Evolutionary conservation across 352 stramenopile species (phyloP).

Genomic region (Aphanomyces cochlioides): DNA sequence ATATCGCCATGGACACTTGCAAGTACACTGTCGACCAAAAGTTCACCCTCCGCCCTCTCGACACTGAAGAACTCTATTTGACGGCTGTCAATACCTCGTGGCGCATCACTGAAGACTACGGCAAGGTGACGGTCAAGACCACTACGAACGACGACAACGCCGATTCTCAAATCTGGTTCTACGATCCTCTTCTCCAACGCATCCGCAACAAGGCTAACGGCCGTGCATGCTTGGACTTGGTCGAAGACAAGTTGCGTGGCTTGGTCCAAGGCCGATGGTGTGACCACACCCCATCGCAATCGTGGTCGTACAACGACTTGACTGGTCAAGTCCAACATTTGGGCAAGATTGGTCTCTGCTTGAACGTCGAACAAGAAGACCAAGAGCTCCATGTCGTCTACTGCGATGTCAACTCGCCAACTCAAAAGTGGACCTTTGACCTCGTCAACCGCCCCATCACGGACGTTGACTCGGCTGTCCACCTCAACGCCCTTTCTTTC

Average conservation of each 20-base stretch:
- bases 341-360: constrained; percentile 49
- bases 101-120: constrained; percentile 45
- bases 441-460: neutral
- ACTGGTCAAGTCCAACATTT: constrained; percentile 47
- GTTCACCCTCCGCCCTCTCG: constrained; percentile 12
- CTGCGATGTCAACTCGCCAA: neutral
- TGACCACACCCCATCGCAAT: constrained; percentile 54
- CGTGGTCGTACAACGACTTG: constrained; percentile 52
- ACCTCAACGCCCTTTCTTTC: neutral
- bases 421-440: constrained; percentile 13
- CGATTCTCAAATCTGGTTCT: constrained; percentile 67
- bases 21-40: constrained; percentile 35
- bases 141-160: constrained; percentile 44
- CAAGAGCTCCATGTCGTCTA: constrained; percentile 1
- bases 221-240: constrained; percentile 62
- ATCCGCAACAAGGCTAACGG: constrained; percentile 61
- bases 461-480: neutral
- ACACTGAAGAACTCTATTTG: constrained; percentile 9
- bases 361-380: constrained; percentile 28
- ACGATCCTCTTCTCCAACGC: constrained; percentile 43
- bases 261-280: constrained; percentile 58
- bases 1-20: constrained; percentile 34
- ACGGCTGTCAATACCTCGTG: neutral
- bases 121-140: constrained; percentile 37
- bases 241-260: constrained; percentile 46